A percentile compares a stretch with the other conserved stretches of the same genome.
Evolutionary conservation across 2,329 filamentous ascomycete species (phyloP).

Genomic region (Ophiostoma montium): DNA sequence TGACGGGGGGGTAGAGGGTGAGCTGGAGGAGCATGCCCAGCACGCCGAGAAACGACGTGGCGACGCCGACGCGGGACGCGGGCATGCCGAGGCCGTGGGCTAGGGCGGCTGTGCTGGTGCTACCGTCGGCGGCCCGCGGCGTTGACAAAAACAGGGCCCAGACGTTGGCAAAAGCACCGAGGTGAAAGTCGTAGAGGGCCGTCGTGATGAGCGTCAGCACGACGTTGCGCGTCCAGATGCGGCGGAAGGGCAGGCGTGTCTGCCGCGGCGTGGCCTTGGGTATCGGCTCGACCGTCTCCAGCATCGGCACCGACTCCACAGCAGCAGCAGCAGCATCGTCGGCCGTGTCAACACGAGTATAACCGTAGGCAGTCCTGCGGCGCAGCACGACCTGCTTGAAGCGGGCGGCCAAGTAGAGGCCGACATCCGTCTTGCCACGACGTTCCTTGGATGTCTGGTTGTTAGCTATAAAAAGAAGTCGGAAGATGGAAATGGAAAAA

Average conservation of each 20-base stretch:
- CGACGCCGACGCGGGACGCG: slow-evolving; percentile 51
- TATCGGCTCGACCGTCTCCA: not conserved
- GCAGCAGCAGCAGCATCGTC: not conserved
- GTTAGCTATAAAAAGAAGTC: not conserved
- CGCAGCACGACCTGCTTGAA: not conserved
- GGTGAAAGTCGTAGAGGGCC: slow-evolving; percentile 58
- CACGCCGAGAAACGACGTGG: slow-evolving; percentile 54
- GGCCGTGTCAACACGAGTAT: not conserved
- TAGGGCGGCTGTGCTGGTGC: slow-evolving; percentile 21
- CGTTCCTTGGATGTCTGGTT: slow-evolving; percentile 31
- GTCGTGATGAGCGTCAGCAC: slow-evolving; percentile 44
- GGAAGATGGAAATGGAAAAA: not conserved
- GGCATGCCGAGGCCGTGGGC: slow-evolving; percentile 54
- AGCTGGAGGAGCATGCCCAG: slow-evolving; percentile 57
- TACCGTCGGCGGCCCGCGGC: slow-evolving; percentile 32
- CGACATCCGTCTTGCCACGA: slow-evolving; percentile 30
- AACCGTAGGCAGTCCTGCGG: not conserved
- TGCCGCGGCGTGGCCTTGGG: not conserved
- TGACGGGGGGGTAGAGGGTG: slow-evolving; percentile 51
- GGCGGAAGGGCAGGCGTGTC: slow-evolving; percentile 24
- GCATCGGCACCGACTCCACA: not conserved
- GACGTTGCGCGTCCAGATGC: slow-evolving; percentile 34
- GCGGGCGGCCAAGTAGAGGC: slow-evolving; percentile 20
- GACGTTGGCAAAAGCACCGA: slow-evolving; percentile 52
- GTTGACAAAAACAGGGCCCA: slow-evolving; percentile 58